Percentiles rank a stretch among this genome's conserved stretches.
phyloP scores from a whole-genome alignment of 2,329 filamentous ascomycete genomes.

The Rutstroemia sp. region DNA sequence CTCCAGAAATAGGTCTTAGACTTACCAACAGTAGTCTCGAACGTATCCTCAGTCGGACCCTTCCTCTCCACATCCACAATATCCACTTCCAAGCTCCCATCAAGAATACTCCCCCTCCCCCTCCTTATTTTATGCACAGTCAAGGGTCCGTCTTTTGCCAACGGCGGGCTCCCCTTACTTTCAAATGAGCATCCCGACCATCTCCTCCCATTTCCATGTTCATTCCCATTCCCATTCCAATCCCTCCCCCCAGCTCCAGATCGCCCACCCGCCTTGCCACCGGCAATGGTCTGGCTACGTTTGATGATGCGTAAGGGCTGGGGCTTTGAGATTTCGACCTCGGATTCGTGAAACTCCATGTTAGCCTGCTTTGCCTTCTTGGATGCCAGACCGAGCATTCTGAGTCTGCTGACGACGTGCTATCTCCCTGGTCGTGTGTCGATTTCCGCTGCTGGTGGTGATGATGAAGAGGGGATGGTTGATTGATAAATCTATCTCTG shows the following conservation, averaged over 20 bases:
- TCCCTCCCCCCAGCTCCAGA: constrained; percentile 6
- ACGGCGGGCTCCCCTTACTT: constrained; percentile 25
- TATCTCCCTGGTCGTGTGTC: constrained; percentile 5
- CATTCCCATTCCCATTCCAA: constrained; percentile 9
- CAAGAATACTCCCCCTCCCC: constrained; percentile 15
- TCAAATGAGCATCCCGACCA: constrained; percentile 17
- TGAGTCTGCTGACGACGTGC: constrained; percentile 6
- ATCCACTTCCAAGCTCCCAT: constrained; percentile 14
- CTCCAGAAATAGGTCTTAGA: not conserved
- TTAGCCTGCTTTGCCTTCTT: constrained; percentile 22
- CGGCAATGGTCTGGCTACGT: constrained; percentile 28
- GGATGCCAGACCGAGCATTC: constrained; percentile 31
- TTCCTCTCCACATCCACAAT: constrained; percentile 1
- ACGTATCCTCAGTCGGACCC: not conserved
- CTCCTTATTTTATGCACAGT: constrained; percentile 17
- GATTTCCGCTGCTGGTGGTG: not conserved
- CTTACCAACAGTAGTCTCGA: not conserved
- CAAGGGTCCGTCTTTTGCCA: constrained; percentile 22
- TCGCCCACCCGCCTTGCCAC: constrained; percentile 20
- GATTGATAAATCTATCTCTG: constrained; percentile 23
- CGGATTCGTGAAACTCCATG: constrained; percentile 30
- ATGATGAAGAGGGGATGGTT: constrained; percentile 5
- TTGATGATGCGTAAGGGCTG: constrained; percentile 45
- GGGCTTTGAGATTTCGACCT: constrained; percentile 30
- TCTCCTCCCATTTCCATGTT: constrained; percentile 12